Percentiles rank a stretch among this genome's conserved stretches.
Evolutionary conservation across 352 stramenopile species (phyloP).

Genomic region (Pythium utonaiense): DNA sequence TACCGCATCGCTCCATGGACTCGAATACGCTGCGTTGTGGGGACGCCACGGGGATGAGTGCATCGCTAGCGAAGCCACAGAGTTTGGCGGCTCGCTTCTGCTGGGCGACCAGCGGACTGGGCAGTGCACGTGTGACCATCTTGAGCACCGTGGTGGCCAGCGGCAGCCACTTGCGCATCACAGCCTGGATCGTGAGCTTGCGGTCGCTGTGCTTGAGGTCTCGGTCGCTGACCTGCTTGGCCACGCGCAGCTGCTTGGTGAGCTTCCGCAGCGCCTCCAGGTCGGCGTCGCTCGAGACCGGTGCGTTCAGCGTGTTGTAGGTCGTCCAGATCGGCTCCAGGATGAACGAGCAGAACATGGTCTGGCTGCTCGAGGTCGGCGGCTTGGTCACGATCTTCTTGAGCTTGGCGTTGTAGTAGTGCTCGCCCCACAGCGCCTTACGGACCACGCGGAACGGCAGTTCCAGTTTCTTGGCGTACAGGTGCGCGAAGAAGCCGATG

Average conservation of each 20-base stretch:
- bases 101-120: constrained; percentile 74
- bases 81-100: constrained; percentile 64
- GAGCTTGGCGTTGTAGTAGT: constrained; percentile 87
- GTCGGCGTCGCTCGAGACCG: constrained; percentile 44
- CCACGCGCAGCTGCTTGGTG: constrained; percentile 60
- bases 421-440: constrained; percentile 90
- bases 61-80: constrained; percentile 32
- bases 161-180: constrained; percentile 91
- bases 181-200: constrained; percentile 47
- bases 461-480: constrained; percentile 74
- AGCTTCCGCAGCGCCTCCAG: constrained; percentile 56
- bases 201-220: constrained; percentile 73
- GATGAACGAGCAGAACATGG: constrained; percentile 93
- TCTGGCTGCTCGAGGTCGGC: constrained; percentile 62
- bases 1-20: constrained; percentile 58
- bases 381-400: constrained; percentile 88
- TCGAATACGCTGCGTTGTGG: constrained; percentile 40
- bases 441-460: constrained; percentile 59
- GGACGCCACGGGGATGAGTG: neutral
- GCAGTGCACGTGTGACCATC: constrained; percentile 88
- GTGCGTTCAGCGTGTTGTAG: constrained; percentile 63
- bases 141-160: constrained; percentile 82
- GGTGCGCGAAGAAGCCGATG: constrained; percentile 72
- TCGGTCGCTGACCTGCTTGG: constrained; percentile 60
- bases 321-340: constrained; percentile 89